Conservation (phyloP, 2,329 filamentous ascomycete species). For the Fusarium sp. region DNA sequence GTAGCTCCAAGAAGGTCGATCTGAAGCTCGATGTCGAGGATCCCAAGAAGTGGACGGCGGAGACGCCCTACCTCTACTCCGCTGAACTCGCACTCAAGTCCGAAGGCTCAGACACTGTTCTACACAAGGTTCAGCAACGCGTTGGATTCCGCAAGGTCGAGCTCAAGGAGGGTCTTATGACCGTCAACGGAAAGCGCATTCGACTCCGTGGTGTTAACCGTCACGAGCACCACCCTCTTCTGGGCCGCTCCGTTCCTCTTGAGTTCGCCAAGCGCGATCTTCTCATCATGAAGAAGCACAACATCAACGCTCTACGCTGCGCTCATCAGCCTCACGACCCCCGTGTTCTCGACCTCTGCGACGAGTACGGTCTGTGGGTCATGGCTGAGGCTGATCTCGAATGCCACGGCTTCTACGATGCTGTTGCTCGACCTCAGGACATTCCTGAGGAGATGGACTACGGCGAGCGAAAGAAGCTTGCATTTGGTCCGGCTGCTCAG, state of each 20-base stretch:
- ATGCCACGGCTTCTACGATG: conserved; percentile 66
- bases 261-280: conserved; percentile 73
- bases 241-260: conserved; percentile 71
- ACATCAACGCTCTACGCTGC: conserved; percentile 77
- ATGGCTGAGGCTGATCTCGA: conserved; percentile 65
- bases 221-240: conserved; percentile 76
- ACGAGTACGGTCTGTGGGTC: conserved; percentile 75
- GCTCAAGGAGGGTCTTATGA: conserved; percentile 70
- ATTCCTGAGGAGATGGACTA: conserved; percentile 69
- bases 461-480: conserved; percentile 69
- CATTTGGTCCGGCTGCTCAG: conserved; percentile 64
- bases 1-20: conserved; percentile 53
- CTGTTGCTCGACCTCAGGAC: conserved; percentile 61
- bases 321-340: conserved; percentile 77
- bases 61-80: conserved; percentile 71
- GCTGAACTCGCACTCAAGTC: conserved; percentile 66
- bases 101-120: conserved; percentile 49
- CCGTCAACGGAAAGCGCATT: conserved; percentile 72
- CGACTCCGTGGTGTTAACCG: conserved; percentile 71
- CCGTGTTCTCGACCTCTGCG: conserved; percentile 68
- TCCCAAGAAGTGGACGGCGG: conserved; percentile 76
- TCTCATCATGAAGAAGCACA: conserved; percentile 75
- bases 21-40: conserved; percentile 59
- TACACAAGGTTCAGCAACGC: conserved; percentile 60
- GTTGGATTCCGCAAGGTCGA: conserved; percentile 75